These are phyloP conservation scores for Hypoxylon crocopeplum DNA, from an alignment of 495 filamentous ascomycete genomes.

Conservation along the genomic window DNA sequence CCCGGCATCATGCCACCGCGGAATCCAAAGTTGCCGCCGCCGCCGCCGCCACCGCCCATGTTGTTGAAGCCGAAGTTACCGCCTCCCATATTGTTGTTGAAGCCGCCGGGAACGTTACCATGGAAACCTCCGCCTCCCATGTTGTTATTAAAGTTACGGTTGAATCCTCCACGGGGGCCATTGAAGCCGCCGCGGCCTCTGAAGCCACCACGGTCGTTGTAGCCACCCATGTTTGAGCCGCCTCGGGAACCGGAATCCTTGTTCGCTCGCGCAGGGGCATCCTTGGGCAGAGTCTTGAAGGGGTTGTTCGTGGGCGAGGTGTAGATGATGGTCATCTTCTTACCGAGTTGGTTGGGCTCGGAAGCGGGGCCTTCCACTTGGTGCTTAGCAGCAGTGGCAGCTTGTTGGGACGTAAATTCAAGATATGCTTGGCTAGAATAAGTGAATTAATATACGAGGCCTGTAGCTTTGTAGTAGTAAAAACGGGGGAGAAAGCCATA, in stretches of 20 bases:
- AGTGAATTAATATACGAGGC: constrained; percentile 24
- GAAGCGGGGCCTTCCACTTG: constrained; percentile 70
- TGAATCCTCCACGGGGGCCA: constrained; percentile 38
- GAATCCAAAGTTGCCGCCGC: constrained; percentile 63
- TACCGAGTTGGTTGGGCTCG: constrained; percentile 54
- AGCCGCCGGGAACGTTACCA: constrained; percentile 59
- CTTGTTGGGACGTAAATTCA: constrained; percentile 83
- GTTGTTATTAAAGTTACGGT: constrained; percentile 34
- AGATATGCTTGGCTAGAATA: constrained; percentile 82
- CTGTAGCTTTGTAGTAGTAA: not conserved
- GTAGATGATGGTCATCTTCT: constrained; percentile 77
- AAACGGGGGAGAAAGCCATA: constrained; percentile 49
- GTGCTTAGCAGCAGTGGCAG: constrained; percentile 84
- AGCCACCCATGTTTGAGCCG: constrained; percentile 47
- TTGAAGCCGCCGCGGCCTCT: constrained; percentile 47
- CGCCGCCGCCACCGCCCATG: constrained; percentile 59
- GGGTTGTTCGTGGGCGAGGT: constrained; percentile 81
- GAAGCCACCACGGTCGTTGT: constrained; percentile 52
- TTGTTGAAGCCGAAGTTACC: constrained; percentile 50
- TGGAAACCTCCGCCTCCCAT: constrained; percentile 46
- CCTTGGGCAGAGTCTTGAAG: constrained; percentile 91
- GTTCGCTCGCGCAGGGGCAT: constrained; percentile 76
- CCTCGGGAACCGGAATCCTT: constrained; percentile 65
- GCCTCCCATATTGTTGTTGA: constrained; percentile 59
- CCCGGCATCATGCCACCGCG: constrained; percentile 63